A percentile compares a stretch with the other conserved stretches of the same genome.
Conservation (phyloP, 805 yeast genomes). For the Wickerhamiella parazyma region DNA sequence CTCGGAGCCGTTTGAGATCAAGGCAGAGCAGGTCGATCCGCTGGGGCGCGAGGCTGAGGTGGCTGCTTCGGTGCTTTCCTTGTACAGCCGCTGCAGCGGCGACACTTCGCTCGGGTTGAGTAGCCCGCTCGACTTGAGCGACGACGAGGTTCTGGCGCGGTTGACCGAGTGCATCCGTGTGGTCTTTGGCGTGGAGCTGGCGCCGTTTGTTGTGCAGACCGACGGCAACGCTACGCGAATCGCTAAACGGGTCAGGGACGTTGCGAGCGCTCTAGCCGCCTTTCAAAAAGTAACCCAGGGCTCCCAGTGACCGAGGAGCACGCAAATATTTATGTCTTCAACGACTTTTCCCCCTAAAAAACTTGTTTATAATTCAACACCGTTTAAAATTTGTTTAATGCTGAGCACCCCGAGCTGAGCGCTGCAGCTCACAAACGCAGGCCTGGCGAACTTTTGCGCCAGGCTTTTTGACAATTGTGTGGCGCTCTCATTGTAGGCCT, state of each 20-base stretch:
- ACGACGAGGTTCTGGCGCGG: slow-evolving; percentile 13
- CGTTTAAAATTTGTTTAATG: neutral
- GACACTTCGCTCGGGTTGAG: neutral
- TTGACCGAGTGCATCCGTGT: slow-evolving; percentile 9
- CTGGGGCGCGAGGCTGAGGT: slow-evolving; percentile 23
- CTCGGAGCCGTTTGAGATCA: slow-evolving; percentile 53
- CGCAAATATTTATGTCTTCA: neutral
- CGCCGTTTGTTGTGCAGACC: slow-evolving; percentile 13
- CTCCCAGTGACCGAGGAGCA: too few relatives aligned
- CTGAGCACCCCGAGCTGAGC: slow-evolving; percentile 2
- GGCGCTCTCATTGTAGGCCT: slow-evolving; percentile 14
- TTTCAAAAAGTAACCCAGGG: neutral
- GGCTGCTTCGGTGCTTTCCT: slow-evolving; percentile 14
- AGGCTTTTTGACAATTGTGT: slow-evolving; percentile 13
- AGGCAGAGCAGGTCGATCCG: slow-evolving; percentile 26
- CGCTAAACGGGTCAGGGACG: slow-evolving; percentile 6
- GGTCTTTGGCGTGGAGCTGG: slow-evolving; percentile 11
- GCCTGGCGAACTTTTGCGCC: slow-evolving; percentile 14
- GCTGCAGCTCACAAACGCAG: slow-evolving; percentile 17
- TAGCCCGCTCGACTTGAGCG: slow-evolving; percentile 6
- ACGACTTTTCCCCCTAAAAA: too few relatives aligned
- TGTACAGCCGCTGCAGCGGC: slow-evolving; percentile 4
- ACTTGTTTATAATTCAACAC: neutral
- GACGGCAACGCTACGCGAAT: slow-evolving; percentile 10
- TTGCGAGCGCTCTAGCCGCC: slow-evolving; percentile 3